Conservation (phyloP, 2,329 filamentous ascomycete genomes). For the Thielaviopsis euricoi region DNA sequence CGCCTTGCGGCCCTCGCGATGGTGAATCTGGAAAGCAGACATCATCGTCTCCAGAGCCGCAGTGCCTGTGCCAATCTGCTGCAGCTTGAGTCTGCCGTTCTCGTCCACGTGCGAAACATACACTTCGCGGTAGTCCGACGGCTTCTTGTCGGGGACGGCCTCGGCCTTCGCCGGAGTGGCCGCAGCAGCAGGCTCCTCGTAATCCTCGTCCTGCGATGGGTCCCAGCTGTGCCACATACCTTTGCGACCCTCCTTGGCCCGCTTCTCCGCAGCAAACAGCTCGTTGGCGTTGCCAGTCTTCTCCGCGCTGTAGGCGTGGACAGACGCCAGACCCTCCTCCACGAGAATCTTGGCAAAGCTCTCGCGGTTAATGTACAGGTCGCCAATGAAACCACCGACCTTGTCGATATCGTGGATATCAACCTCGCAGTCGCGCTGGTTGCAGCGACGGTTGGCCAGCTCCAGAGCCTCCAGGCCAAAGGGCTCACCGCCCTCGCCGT, state of each 20-base stretch:
- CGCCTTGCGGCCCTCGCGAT: slow-evolving; percentile 66
- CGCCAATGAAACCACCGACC: slow-evolving; percentile 91
- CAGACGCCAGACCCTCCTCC: slow-evolving; percentile 82
- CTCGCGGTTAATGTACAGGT: slow-evolving; percentile 83
- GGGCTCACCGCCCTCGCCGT: slow-evolving; percentile 68
- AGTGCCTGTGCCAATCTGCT: slow-evolving; percentile 77
- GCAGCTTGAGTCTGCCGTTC: slow-evolving; percentile 71
- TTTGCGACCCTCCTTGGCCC: slow-evolving; percentile 76
- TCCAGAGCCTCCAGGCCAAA: slow-evolving; percentile 93
- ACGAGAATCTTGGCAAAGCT: slow-evolving; percentile 88
- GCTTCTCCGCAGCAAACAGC: slow-evolving; percentile 72
- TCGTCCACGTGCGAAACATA: slow-evolving; percentile 80
- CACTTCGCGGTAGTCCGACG: slow-evolving; percentile 77
- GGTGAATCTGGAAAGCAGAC: slow-evolving; percentile 81
- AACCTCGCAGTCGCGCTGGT: slow-evolving; percentile 91
- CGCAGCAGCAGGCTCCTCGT: slow-evolving; percentile 36
- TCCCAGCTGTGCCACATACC: slow-evolving; percentile 92
- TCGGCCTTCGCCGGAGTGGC: slow-evolving; percentile 30
- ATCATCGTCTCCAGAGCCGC: slow-evolving; percentile 74
- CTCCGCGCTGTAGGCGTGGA: slow-evolving; percentile 90
- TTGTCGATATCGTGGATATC: slow-evolving; percentile 93
- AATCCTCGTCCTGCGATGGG: slow-evolving; percentile 63
- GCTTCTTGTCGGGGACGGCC: slow-evolving; percentile 45
- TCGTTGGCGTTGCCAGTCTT: slow-evolving; percentile 82
- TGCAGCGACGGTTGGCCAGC: slow-evolving; percentile 70